Evolutionary conservation across 768 basidiomycete genomes (phyloP), one percentile per base, ranked within the genome.

Genomic region (Kwoniella mangroviensis): DNA sequence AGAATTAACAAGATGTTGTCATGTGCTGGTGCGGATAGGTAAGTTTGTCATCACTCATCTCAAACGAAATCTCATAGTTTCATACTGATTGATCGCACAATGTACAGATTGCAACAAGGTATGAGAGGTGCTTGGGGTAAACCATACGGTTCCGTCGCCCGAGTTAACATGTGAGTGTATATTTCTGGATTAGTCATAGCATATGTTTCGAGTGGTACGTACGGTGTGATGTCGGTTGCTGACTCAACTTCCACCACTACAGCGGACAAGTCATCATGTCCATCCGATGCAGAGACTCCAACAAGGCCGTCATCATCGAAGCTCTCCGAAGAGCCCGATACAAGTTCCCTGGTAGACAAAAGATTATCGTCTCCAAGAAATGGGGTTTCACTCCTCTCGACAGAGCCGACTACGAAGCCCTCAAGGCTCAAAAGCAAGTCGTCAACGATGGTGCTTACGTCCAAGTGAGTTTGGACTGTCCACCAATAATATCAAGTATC

Each of bases 1-100:
- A 92, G 97, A 73, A 97, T 97, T 90, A 97, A 98, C 92, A 98
- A 99, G 90, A 98, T 97, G 93, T 92, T 98, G 88, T 92, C 91
- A 69, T 98, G 97, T 84, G 97, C 97, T 78, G 96, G 97, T 78
- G 95, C 97, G 79, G 97, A 99, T 93, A 87, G 93, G 92, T 91
- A 70, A 56, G 88, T 83, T 7, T 34, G 41, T n/a, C 11, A 42
- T 19, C 24, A 12, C 24, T 54, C 53, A 5, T 53, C 17, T 53
- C 15, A 53, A n/a, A n/a, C n/a, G n/a, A n/a, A n/a, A n/a, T n/a
- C n/a, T n/a, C n/a, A n/a, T n/a, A n/a, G n/a, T n/a, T n/a, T n/a
- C n/a, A n/a, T n/a, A n/a, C n/a, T n/a, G n/a, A n/a, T n/a, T n/a
- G n/a, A n/a, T n/a, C n/a, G n/a, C n/a, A n/a, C n/a, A n/a, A n/a